Evolutionary conservation across 345 rosid genomes (phyloP).

Genomic region (Eucalyptus rudis): DNA sequence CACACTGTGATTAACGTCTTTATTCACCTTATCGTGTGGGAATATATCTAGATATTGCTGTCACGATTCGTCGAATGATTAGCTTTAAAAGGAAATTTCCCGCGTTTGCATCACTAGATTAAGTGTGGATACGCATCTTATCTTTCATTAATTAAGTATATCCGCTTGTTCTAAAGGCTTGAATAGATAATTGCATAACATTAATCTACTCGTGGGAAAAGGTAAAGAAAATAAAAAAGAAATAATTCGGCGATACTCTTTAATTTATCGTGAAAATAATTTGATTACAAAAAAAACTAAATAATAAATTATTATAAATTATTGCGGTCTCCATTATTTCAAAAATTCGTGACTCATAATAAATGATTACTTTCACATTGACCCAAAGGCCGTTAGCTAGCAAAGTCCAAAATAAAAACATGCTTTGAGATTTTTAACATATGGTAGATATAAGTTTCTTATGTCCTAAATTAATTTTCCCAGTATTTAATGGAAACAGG

Average conservation of each 20-base stretch:
- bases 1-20: neutral
- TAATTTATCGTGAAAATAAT: no score
- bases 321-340: fast-evolving
- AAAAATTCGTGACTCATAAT: no score
- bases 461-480: neutral
- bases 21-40: neutral
- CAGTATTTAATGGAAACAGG: neutral
- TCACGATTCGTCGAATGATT: neutral
- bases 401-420: no score
- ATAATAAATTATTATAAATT: no score
- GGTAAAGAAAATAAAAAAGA: neutral
- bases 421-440: neutral
- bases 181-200: neutral
- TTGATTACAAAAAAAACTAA: no score
- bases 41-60: neutral
- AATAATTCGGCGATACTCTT: no score
- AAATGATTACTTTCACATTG: no score
- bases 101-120: neutral
- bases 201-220: neutral
- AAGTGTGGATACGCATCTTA: neutral
- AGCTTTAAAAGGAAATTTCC: neutral
- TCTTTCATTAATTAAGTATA: neutral
- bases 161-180: neutral
- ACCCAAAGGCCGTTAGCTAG: no score
- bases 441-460: neutral